A percentile compares a stretch with the other conserved stretches of the same genome.
Evolutionary conservation across 768 basidiomycete species (phyloP).

Genomic region (Amanita thiersii): DNA sequence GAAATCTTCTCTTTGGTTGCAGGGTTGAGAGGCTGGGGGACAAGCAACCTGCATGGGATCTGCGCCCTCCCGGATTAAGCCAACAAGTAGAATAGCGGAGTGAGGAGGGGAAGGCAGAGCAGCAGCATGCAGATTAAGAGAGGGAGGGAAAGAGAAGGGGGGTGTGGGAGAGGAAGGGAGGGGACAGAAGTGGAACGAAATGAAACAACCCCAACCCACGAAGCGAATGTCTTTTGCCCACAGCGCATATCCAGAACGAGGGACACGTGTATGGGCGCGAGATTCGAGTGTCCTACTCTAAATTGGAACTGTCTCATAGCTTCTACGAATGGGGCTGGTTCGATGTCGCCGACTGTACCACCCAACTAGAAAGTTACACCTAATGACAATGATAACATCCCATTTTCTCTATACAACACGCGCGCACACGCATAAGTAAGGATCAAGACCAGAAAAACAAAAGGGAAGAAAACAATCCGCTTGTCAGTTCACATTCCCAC

Average conservation of each 20-base stretch:
- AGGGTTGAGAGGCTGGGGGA: slow-evolving; percentile 71
- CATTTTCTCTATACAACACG: slow-evolving; percentile 56
- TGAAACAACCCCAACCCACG: slow-evolving; percentile 90
- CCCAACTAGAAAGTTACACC: slow-evolving; percentile 99
- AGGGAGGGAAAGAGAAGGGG: too few relatives aligned
- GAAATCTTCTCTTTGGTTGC: slow-evolving; percentile 94
- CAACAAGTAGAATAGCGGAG: too few relatives aligned
- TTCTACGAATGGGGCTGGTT: slow-evolving; percentile 96
- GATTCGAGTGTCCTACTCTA: slow-evolving; percentile 93
- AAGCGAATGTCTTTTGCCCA: slow-evolving; percentile 95
- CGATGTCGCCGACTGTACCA: slow-evolving; percentile 97
- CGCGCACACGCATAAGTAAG: slow-evolving; percentile 3
- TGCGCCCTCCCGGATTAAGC: slow-evolving; percentile 23
- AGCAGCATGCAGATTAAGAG: too few relatives aligned
- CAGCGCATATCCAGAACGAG: slow-evolving; percentile 99
- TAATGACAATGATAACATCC: slow-evolving; percentile 85
- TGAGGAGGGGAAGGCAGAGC: too few relatives aligned
- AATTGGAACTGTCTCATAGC: slow-evolving; percentile 99
- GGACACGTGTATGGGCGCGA: slow-evolving; percentile 93
- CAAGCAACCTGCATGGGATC: slow-evolving; percentile 90
- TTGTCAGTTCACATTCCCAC: too few relatives aligned
- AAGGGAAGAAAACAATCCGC: neutral
- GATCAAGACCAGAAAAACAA: too few relatives aligned
- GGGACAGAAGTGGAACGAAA: slow-evolving; percentile 27
- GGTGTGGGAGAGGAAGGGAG: too few relatives aligned